A percentile compares a stretch with the other conserved stretches of the same genome.
Evolutionary conservation across 495 filamentous ascomycete species (phyloP).

Genomic region (Chaetomium fimeti): DNA sequence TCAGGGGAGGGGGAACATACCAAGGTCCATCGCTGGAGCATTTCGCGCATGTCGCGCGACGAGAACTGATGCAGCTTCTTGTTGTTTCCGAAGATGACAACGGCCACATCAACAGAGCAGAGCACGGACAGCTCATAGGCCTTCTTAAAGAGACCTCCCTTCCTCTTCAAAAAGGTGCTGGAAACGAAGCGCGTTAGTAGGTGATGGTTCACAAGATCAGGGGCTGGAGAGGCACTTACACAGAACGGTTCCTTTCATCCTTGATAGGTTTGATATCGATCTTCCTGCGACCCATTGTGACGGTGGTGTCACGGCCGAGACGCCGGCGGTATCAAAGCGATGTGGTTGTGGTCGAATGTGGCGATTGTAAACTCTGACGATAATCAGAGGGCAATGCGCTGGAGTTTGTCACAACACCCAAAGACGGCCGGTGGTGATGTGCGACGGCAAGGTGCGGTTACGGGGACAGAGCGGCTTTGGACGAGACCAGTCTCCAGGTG

Average conservation of each 20-base stretch:
- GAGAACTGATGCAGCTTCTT: constrained; percentile 99
- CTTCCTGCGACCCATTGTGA: constrained; percentile 66
- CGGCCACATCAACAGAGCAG: constrained; percentile 96
- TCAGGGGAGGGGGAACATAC: constrained; percentile 54
- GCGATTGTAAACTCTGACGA: not conserved
- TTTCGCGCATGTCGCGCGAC: constrained; percentile 87
- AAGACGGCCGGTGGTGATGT: not conserved
- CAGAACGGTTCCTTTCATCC: constrained; percentile 97
- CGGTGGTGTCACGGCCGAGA: constrained; percentile 14
- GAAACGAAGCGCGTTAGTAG: constrained; percentile 51
- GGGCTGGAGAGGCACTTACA: constrained; percentile 62
- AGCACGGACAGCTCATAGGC: constrained; percentile 97
- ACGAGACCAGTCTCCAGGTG: not conserved
- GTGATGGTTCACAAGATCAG: constrained; percentile 22
- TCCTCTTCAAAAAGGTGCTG: constrained; percentile 97
- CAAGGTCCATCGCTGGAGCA: constrained; percentile 81
- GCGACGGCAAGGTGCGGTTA: not conserved
- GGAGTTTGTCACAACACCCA: not conserved
- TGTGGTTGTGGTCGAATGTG: not conserved
- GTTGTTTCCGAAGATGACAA: constrained; percentile 97
- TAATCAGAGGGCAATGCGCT: constrained; percentile 9
- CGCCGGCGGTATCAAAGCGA: not conserved
- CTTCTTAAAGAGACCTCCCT: constrained; percentile 99
- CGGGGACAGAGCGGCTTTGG: not conserved
- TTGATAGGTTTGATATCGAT: constrained; percentile 99